phyloP scores from a whole-genome alignment of 805 yeast genomes.

The Wickerhamiella sorbophila region DNA sequence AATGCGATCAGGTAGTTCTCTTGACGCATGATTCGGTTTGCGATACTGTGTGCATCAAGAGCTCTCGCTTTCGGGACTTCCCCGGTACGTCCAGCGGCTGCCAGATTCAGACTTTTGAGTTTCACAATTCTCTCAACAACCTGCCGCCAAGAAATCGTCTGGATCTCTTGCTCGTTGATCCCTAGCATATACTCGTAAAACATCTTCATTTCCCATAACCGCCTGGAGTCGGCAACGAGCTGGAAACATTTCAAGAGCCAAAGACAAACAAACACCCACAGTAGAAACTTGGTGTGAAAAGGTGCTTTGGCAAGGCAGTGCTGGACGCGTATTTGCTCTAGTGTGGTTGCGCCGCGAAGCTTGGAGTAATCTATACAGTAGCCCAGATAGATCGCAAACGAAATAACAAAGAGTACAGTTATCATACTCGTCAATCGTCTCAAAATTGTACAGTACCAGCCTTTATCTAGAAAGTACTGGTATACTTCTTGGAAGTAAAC shows the following conservation, averaged over 20 bases:
- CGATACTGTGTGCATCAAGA: constrained; percentile 85
- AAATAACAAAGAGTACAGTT: constrained; percentile 66
- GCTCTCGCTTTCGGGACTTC: constrained; percentile 40
- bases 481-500: constrained; percentile 71
- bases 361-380: constrained; percentile 63
- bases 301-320: constrained; percentile 37
- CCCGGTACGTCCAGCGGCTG: constrained; percentile 25
- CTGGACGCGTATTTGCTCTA: constrained; percentile 31
- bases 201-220: constrained; percentile 56
- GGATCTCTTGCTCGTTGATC: constrained; percentile 67
- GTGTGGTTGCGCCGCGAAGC: constrained; percentile 22
- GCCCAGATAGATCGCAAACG: constrained; percentile 62
- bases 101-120: constrained; percentile 38
- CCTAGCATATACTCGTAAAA: constrained; percentile 62
- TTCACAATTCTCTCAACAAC: constrained; percentile 63
- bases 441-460: constrained; percentile 63
- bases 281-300: constrained; percentile 38
- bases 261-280: constrained; percentile 42
- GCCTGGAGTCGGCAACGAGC: constrained; percentile 45
- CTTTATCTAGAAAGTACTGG: constrained; percentile 72
- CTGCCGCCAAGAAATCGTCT: constrained; percentile 85
- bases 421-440: constrained; percentile 50
- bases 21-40: constrained; percentile 88
- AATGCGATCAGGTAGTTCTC: constrained; percentile 89
- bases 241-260: constrained; percentile 29